phyloP scores from a whole-genome alignment of 768 basidiomycete genomes.

The Lentinula raphanica region DNA sequence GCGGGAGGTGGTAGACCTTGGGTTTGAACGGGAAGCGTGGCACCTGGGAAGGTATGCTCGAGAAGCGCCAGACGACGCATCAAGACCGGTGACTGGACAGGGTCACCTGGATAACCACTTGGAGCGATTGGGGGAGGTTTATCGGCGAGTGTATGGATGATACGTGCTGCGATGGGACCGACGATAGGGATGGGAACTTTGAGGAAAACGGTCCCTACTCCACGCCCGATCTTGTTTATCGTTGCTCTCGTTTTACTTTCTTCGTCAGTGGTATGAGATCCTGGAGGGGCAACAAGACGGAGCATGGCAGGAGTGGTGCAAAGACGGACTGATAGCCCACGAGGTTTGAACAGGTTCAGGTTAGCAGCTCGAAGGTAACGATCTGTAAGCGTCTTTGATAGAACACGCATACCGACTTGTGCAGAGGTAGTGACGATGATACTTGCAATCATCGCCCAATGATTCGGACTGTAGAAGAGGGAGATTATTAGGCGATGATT shows the following conservation, averaged over 20 bases:
- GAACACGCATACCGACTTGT: constrained; percentile 14
- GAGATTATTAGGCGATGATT: neutral
- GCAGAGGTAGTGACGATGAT: constrained; percentile 13
- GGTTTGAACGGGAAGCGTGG: constrained; percentile 14
- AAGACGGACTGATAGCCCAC: constrained; percentile 20
- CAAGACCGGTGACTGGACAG: constrained; percentile 2
- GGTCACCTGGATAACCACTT: neutral
- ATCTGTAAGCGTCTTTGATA: constrained; percentile 21
- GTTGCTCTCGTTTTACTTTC: constrained; percentile 8
- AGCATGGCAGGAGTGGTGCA: constrained; percentile 21
- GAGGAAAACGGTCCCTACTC: constrained; percentile 13
- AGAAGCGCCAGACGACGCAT: constrained; percentile 15
- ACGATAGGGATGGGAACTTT: constrained; percentile 11
- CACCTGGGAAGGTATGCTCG: constrained; percentile 10
- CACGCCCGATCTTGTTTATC: constrained; percentile 13
- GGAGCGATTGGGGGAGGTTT: constrained; percentile 9
- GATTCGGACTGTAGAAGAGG: constrained; percentile 13
- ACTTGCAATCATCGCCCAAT: constrained; percentile 20
- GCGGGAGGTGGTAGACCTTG: constrained; percentile 15
- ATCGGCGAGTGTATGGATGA: constrained; percentile 17
- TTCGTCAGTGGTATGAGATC: neutral
- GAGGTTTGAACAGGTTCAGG: constrained; percentile 17
- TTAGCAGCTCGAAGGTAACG: constrained; percentile 21
- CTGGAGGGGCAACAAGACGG: constrained; percentile 9
- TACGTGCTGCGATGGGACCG: constrained; percentile 7